Evolutionary conservation across 1,139 yeast species (phyloP), one percentile per base, ranked within the genome.

Genomic region (Protomyces gravidus): DNA sequence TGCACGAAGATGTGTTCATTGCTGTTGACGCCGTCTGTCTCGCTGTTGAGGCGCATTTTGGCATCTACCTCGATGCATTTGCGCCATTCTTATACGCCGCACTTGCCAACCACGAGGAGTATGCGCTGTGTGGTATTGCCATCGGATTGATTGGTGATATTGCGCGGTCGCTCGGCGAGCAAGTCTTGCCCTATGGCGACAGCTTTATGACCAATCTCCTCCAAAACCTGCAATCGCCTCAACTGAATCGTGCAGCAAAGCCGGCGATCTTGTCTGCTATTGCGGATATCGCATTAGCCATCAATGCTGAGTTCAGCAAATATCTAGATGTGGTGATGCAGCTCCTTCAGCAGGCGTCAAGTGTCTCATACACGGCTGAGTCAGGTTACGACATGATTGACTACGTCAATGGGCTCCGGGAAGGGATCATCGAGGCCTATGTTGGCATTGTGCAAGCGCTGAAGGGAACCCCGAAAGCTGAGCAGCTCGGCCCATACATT

Each of bases 131-230:
- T 67, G 81, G 80, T 65, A 87, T 96, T 13, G 96, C 97, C 2
- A 89, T 92, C 63, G 97, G 98, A 3, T 80, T 94, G 62, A 90
- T 92, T 62, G 97, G 97, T n/a, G 98, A 92, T 73, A 85, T 92
- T 67, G 82, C 95, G n/a, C 95, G 89, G 69, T 86, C 97, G 1
- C 78, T 94, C 59, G 96, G 95, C 32, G 79, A 78, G 39, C 79
- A 78, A 47, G 82, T 90, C 65, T 78, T 80, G 61, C 87, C 85
- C 59, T 90, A 88, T 72, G 82, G 88, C 67, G 84, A 83, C 65
- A 85, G 85, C 3, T 81, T 90, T 68, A 89, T 92, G 96, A 80
- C 80, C 59, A 84, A 86, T 50, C 79, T 92, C 69, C 90, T 96
- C 60, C 78, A 80, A 56, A 81, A 84, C 67, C 78, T 92, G 65